Evolutionary conservation across 495 filamentous ascomycete species (phyloP).

Genomic region (Penicillium verhagenii): DNA sequence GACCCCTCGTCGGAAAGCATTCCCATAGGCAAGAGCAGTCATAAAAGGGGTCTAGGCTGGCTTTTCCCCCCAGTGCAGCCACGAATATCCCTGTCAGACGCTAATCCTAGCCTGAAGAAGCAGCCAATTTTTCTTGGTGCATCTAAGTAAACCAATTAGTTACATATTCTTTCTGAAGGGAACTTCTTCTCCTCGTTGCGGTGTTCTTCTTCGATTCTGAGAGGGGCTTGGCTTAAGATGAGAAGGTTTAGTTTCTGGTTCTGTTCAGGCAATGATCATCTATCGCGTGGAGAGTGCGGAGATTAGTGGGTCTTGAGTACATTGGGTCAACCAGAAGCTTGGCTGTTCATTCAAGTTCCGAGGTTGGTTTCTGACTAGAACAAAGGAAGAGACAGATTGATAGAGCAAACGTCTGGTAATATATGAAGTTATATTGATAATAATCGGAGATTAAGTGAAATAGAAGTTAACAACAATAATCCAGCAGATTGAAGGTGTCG

Average conservation of each 20-base stretch:
- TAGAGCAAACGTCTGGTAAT: neutral
- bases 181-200: neutral
- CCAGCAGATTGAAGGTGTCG: no score
- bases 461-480: neutral
- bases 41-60: neutral
- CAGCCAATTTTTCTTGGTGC: neutral
- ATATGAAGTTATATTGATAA: neutral
- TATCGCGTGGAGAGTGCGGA: constrained; percentile 27
- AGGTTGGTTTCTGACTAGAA: no score
- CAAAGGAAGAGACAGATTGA: neutral
- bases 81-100: neutral
- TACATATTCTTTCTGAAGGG: neutral
- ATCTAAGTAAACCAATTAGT: no score
- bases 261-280: constrained; percentile 17
- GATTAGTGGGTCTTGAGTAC: constrained; percentile 14
- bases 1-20: constrained; percentile 23
- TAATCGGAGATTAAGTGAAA: neutral
- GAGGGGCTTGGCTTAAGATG: constrained; percentile 7
- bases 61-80: neutral
- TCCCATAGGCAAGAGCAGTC: constrained; percentile 15
- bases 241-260: neutral
- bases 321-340: constrained; percentile 7
- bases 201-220: neutral
- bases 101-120: neutral
- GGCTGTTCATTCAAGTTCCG: neutral